These are phyloP conservation scores for Alternaria gaisen DNA, from an alignment of 2,329 filamentous ascomycete species.

Conservation along the genomic window DNA sequence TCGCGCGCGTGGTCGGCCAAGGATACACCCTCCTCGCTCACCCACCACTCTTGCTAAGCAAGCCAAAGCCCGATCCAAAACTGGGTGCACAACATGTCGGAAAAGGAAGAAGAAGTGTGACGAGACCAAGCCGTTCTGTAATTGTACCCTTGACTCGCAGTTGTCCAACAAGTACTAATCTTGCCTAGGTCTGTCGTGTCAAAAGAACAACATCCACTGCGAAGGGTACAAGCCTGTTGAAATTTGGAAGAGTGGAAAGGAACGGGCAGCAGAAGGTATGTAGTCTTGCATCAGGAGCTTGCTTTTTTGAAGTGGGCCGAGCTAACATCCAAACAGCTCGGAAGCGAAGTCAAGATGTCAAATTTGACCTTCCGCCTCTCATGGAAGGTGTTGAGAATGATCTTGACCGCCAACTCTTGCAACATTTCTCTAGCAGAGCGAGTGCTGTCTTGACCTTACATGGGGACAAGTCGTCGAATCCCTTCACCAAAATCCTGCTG, in stretches of 20 bases:
- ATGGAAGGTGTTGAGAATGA: conserved; percentile 83
- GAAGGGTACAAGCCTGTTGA: conserved; percentile 89
- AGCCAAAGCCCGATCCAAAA: conserved; percentile 74
- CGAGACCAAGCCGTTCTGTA: conserved; percentile 58
- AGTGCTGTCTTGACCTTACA: conserved; percentile 85
- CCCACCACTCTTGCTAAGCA: conserved; percentile 71
- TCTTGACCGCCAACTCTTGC: conserved; percentile 81
- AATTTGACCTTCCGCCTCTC: conserved; percentile 64
- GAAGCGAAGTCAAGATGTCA: conserved; percentile 47
- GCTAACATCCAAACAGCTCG: conserved; percentile 41
- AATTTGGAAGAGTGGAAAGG: conserved; percentile 85
- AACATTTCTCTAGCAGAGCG: conserved; percentile 81
- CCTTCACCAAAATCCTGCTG: conserved; percentile 84
- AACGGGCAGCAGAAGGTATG: conserved; percentile 72
- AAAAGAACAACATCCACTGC: conserved; percentile 92
- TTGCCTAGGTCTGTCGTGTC: conserved; percentile 77
- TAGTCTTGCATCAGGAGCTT: not conserved
- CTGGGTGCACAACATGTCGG: conserved; percentile 67
- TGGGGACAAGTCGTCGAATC: conserved; percentile 76
- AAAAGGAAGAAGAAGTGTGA: conserved; percentile 70
- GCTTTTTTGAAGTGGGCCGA: conserved; percentile 2
- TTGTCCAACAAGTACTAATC: conserved; percentile 31
- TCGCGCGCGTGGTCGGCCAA: conserved; percentile 73
- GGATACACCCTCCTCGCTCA: conserved; percentile 76
- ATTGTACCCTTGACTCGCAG: conserved; percentile 10